Evolutionary conservation across 2,329 filamentous ascomycete species (phyloP), one percentile per base, ranked within the genome.

Genomic region (Dryadomyces quercivorus): DNA sequence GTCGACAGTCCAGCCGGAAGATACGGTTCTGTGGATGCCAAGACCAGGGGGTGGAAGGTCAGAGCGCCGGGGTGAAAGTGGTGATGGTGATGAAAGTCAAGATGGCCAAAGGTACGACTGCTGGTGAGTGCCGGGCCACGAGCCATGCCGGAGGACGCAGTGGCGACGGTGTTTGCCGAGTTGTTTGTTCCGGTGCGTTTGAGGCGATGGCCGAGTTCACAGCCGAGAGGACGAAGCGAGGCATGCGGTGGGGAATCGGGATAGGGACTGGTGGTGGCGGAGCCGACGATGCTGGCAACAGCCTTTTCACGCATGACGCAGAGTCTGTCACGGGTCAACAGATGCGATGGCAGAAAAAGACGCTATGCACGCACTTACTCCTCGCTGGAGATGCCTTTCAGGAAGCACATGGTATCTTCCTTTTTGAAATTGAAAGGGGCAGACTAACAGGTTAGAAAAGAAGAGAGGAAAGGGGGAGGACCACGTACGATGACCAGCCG

Each of bases 371-470:
- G 13, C 5, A 69, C 78, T 66, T 72, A 82, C 78, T 84, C 78
- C 60, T 81, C 76, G 59, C 79, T 72, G 48, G 75, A 76, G 45
- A 82, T 69, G 43, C 79, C 80, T 2, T 77, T 77, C 15, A 82
- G 67, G 46, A 66, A 42, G 48, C 51, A 21, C 20, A 53, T 67
- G 44, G 75, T 69, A n/a, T 71, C 67, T 62, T 80, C 76, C 56
- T 73, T 74, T 63, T 76, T 75, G 62, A 82, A 76, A 63, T 81
- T 72, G 66, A 78, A 83, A 0, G 80, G 80, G 10, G 73, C 73
- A 51, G 78, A 81, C 79, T 82, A 57, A 31, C 26, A 31, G 4
- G 26, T 31, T 31, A 31, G 26, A 31, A 16, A 15, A 12, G 73
- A 72, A 52, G 78, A 81, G 78, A 81, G 57, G n/a, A 43, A n/a